Percentiles rank a stretch among this genome's conserved stretches.
phyloP scores from a whole-genome alignment of 768 basidiomycete species.

The Trametes cinnabarina region DNA sequence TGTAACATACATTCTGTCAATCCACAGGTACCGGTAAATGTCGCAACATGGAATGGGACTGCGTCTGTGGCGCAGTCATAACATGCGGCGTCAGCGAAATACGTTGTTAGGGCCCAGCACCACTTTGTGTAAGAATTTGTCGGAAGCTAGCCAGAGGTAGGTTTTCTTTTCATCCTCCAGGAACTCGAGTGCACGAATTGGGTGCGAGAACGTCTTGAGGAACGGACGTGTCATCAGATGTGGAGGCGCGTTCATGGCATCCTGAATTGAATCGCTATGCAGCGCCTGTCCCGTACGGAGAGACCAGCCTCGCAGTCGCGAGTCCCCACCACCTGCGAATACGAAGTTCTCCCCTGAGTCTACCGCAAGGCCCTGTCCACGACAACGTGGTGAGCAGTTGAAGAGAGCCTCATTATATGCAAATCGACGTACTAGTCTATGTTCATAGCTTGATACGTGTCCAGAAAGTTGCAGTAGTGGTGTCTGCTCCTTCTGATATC shows the following conservation, averaged over 20 bases:
- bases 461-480: conserved; percentile 53
- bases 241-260: background rate
- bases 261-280: conserved; percentile 1
- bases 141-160: conserved; percentile 54
- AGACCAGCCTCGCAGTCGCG: conserved; percentile 67
- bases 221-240: conserved; percentile 20
- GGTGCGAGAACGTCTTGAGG: conserved; percentile 37
- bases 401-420: too few species aligned
- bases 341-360: conserved; percentile 58
- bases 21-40: background rate
- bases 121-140: conserved; percentile 36
- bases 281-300: conserved; percentile 51
- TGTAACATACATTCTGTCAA: conserved; percentile 17
- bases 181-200: conserved; percentile 50
- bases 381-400: background rate
- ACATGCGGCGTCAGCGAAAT: background rate
- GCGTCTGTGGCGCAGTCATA: background rate
- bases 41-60: background rate
- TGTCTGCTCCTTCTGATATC: conserved; percentile 42
- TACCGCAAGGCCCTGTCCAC: conserved; percentile 53
- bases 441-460: conserved; percentile 55
- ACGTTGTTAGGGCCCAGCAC: conserved; percentile 2
- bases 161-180: conserved; percentile 39
- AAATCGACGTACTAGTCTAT: conserved; percentile 54
- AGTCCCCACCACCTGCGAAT: conserved; percentile 69